Evolutionary conservation across 164 flowering plant genomes (phyloP), one percentile per base, ranked within the genome.

Genomic region (Aristolochia fimbriata): DNA sequence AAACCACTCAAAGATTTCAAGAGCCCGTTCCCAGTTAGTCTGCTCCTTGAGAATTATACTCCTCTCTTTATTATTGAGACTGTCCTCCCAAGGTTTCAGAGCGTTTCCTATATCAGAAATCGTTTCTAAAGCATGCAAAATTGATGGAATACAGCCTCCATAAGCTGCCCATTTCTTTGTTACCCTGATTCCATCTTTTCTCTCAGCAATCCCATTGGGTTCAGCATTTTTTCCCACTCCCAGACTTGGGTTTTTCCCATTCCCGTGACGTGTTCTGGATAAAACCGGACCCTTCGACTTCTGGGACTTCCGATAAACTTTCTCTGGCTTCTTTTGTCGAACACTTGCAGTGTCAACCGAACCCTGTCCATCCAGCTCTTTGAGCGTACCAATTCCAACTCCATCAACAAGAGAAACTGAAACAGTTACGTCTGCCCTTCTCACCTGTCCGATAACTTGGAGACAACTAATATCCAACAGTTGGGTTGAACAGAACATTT

Each of bases 31-130:
- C 94, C 91, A 93, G 51, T 74, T 69, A 30, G 62, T 20, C 60
- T 89, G 98, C 81, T 93, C 96, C 83, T 93, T 93, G 77, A 93
- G 82, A 54, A 93, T 85, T 57, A 93, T 87, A 65, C 84, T 93
- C 75, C 84, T 77, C 57, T 89, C 97, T 68, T 89, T 87, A 62
- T 78, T 83, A 58, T 66, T 81, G 22, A 89, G 74, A 24, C 65
- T 75, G 59, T 74, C 80, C 54, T 72, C 82, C 97, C 96, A 93
- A 7, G 97, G 94, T 71, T 60, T 70, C 64, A 87, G 74, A 4
- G 98, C 98, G 70, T 81, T 78, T 57, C 86, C 90, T 68, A 93
- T 63, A 69, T 87, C 83, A 14, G 51, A 21, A 27, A 77, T 61
- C 12, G 63, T 64, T 14, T 87, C 90, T 73, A 86, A 57, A 0